Base-by-base conservation (phyloP, 1,284 basidiomycete species). In the Fomitopsis betulina region DNA sequence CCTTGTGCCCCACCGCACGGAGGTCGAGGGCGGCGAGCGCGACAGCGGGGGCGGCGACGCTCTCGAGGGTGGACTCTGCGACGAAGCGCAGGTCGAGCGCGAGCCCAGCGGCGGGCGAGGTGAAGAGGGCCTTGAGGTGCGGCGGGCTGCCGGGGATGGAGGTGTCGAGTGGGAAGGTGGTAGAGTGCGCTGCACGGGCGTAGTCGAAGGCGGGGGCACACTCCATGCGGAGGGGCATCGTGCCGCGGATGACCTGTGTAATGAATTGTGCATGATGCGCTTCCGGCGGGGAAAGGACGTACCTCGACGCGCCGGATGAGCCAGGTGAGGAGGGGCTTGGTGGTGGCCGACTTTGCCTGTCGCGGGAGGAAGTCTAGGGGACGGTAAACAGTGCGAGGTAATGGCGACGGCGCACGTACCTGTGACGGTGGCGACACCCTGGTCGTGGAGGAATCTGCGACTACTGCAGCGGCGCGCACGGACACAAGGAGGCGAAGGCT, bases 141-240 rank as follows among this genome's bases (percentile, higher is more conserved):
- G 35, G 57, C 17, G 60, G 32, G 21, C 60, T 17, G 8, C 64
- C 56, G 53, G 56, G 59, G 61, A 67, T 59, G 43, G 62, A 64
- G 54, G 57, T 57, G 60, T 67, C 37, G 10, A 73, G 66, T 38
- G 83, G 63, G 60, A 90, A 72, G 33, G 79, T 72, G 0, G 89
- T 87, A 3, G 78, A 81, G 72, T 97, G 94, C 3, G 78, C 59
- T 57, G 86, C 82, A 13, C 87, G 81, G 1, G 93, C 93, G 67
- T 97, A 97, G 73, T 96, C 89, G 82, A 97, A 97, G 0, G 94
- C 94, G 0, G 94, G 94, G 0, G 93, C 93, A 67, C 92, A 94
- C 74, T 96, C 90, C 72, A 96, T 81, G 56, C 83, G 80, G 58
- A 95, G 78, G 0, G 89, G 85, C 33, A 95, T 76, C 2, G 69